Base-by-base conservation (phyloP, 2,329 filamentous ascomycete species). In the Botrytis paeoniae region DNA sequence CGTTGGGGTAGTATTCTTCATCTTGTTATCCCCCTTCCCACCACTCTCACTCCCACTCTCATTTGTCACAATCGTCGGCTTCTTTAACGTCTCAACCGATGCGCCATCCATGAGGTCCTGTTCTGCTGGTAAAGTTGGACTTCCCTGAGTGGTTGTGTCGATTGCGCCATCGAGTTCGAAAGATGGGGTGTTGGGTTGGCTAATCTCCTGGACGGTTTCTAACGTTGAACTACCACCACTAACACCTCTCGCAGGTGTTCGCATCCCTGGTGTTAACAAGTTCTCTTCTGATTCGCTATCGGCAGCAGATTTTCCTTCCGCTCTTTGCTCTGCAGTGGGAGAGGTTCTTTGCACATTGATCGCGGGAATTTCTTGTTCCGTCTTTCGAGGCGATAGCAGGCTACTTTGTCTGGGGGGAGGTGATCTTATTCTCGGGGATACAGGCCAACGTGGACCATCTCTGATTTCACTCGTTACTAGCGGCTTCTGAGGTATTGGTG, bases 151-250 rank as follows among this genome's bases (percentile, higher is more conserved):
- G 75, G 85, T 82, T 81, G 84, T 87, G 73, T 89, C 87, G 69
- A 87, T 78, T 37, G 84, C 83, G 25, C 84, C 82, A 74, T 86
- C 84, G 74, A 83, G 78, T 82, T 85, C 79, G 75, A 82, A 84
- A 22, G 84, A 85, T 22, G 93, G 92, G 1, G 92, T 93, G 68
- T 89, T 90, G 61, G 92, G 90, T 74, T 93, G 88, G 83, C 93
- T 96, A 71, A 92, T 91, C 85, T 98, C 95, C 81, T 97, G 92
- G 25, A 98, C 95, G 0, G 96, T 98, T 83, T 97, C 95, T 73
- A 98, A 84, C 65, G 89, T 89, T 66, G 91, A 86, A 51, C 85
- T 87, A 69, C 86, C 87, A 73, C 86, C 87, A 80, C 86, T 89
- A 70, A 86, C 85, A 74, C 87, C 88, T 76, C 90, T 86, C 48